A percentile compares a stretch with the other conserved stretches of the same genome.
Evolutionary conservation across 345 rosid species (phyloP).

Genomic region (Rhodamnia argentea): DNA sequence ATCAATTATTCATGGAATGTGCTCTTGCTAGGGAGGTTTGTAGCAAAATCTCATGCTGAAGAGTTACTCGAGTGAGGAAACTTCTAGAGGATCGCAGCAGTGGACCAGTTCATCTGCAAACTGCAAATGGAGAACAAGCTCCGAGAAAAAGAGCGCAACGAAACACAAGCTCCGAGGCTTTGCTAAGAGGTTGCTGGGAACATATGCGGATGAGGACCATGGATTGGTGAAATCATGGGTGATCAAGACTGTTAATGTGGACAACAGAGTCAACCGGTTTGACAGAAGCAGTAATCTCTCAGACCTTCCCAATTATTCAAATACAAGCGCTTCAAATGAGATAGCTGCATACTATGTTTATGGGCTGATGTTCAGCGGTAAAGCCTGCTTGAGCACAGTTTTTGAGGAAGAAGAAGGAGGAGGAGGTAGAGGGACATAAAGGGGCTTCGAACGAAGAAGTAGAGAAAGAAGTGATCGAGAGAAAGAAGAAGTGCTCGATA

Average conservation of each 20-base stretch:
- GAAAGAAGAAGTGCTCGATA: conserved; percentile 41
- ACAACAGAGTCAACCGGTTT: conserved; percentile 7
- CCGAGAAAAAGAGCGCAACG: conserved; percentile 67
- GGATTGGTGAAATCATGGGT: too few relatives aligned
- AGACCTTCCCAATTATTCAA: background rate
- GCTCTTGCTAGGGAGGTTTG: too few relatives aligned
- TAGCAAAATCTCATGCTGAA: too few relatives aligned
- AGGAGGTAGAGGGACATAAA: conserved; percentile 17
- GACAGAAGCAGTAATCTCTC: conserved; percentile 2
- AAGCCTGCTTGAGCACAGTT: conserved; percentile 70
- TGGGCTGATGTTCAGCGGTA: conserved; percentile 35
- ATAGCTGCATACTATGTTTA: conserved; percentile 22
- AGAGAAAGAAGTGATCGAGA: conserved; percentile 76
- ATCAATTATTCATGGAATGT: too few relatives aligned
- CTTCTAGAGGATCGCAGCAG: conserved; percentile 56
- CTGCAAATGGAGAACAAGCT: conserved; percentile 82
- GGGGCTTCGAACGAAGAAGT: conserved; percentile 40
- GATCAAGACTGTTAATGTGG: too few relatives aligned
- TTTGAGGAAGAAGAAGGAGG: conserved; percentile 78
- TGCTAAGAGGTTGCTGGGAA: too few relatives aligned
- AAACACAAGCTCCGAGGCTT: conserved; percentile 42
- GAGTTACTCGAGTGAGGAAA: too few relatives aligned
- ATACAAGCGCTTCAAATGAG: conserved; percentile 12
- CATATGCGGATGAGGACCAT: too few relatives aligned
- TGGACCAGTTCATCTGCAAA: conserved; percentile 80